Evolutionary conservation across 1,284 basidiomycete species (phyloP).

Genomic region (Rhodotorula sp.): DNA sequence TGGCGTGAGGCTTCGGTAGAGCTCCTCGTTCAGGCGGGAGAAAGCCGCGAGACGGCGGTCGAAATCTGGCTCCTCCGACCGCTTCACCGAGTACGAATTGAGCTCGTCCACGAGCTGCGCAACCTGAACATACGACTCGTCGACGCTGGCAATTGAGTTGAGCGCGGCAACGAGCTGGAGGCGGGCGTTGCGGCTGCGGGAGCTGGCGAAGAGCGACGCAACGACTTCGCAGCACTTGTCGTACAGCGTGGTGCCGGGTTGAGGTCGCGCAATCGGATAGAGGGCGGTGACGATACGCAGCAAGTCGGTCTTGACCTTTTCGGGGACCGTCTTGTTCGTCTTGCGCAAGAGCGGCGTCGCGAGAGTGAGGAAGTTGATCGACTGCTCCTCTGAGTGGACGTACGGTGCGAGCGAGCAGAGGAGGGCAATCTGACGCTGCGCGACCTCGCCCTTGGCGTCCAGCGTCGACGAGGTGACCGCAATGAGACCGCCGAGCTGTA

Average conservation of each 20-base stretch:
- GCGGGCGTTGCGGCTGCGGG: slow-evolving; percentile 69
- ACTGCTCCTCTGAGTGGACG: slow-evolving; percentile 68
- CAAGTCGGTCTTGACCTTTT: slow-evolving; percentile 82
- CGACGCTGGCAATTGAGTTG: slow-evolving; percentile 58
- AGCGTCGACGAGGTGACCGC: slow-evolving; percentile 59
- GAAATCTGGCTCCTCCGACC: slow-evolving; percentile 91
- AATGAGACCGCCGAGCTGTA: slow-evolving; percentile 69
- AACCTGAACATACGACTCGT: slow-evolving; percentile 56
- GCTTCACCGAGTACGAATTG: slow-evolving; percentile 79
- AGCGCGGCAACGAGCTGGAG: slow-evolving; percentile 66
- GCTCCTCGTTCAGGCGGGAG: slow-evolving; percentile 65
- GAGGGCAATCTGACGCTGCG: slow-evolving; percentile 77
- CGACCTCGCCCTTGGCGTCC: slow-evolving; percentile 62
- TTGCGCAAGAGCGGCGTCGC: slow-evolving; percentile 80
- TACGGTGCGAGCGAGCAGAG: slow-evolving; percentile 77
- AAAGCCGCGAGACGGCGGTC: slow-evolving; percentile 80
- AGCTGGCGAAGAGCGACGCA: slow-evolving; percentile 69
- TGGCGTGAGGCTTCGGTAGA: slow-evolving; percentile 56
- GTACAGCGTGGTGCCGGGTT: slow-evolving; percentile 15
- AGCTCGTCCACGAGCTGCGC: slow-evolving; percentile 65
- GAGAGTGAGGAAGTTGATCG: slow-evolving; percentile 67
- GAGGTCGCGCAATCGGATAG: slow-evolving; percentile 56
- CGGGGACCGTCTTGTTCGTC: slow-evolving; percentile 71
- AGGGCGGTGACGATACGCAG: slow-evolving; percentile 72
- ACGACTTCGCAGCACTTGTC: slow-evolving; percentile 55